These are phyloP conservation scores for Fusarium zealandicum DNA, from an alignment of 2,329 filamentous ascomycete species.

Conservation along the genomic window DNA sequence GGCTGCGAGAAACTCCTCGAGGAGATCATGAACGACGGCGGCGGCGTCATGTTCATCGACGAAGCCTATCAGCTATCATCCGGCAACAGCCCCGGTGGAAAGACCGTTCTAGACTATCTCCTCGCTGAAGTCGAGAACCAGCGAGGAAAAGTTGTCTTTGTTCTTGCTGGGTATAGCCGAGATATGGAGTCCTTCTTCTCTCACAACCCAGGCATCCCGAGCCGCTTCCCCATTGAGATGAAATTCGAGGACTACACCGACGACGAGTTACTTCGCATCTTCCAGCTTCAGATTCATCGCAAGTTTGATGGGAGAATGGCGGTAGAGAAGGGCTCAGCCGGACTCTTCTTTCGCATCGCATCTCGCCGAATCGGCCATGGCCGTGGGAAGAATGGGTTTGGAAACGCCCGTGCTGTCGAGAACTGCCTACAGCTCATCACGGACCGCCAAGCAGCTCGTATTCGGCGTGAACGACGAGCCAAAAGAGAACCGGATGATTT, in stretches of 20 bases:
- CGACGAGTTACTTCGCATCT: conserved; percentile 67
- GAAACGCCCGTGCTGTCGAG: conserved; percentile 74
- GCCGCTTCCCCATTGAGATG: conserved; percentile 71
- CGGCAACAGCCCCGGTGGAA: conserved; percentile 63
- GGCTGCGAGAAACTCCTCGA: conserved; percentile 61
- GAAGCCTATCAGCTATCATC: conserved; percentile 78
- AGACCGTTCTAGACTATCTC: conserved; percentile 72
- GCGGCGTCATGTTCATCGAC: conserved; percentile 78
- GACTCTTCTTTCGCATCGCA: conserved; percentile 70
- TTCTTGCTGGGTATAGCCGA: conserved; percentile 76
- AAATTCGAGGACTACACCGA: conserved; percentile 75
- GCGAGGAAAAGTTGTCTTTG: conserved; percentile 72
- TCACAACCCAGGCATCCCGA: conserved; percentile 75
- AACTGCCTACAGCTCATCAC: conserved; percentile 64
- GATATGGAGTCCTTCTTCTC: conserved; percentile 80
- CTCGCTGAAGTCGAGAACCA: conserved; percentile 77
- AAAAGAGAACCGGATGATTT: conserved; percentile 61
- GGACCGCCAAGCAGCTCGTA: conserved; percentile 64
- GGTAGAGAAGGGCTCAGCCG: conserved; percentile 63
- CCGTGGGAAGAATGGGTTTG: conserved; percentile 72
- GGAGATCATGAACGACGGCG: conserved; percentile 61
- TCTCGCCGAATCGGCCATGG: conserved; percentile 66
- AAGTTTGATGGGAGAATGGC: conserved; percentile 64
- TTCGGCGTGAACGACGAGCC: conserved; percentile 55
- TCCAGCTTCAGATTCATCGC: conserved; percentile 60